These are phyloP conservation scores for Metroxylon sagu DNA, from an alignment of 176 grass and related monocot species.

Conservation along the genomic window DNA sequence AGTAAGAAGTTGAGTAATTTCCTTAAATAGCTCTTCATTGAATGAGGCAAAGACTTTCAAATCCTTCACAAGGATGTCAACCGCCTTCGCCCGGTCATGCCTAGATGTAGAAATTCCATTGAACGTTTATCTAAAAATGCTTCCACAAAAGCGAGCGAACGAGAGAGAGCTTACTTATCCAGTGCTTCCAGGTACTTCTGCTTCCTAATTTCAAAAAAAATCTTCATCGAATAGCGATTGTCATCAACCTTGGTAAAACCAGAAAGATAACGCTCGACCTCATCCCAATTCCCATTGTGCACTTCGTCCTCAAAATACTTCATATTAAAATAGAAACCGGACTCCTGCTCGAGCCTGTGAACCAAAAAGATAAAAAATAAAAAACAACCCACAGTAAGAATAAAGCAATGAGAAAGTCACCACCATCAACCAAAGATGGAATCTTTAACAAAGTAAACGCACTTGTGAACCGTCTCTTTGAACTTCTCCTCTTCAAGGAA, in stretches of 20 bases:
- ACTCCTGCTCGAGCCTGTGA: conserved; percentile 78
- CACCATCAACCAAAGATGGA: not conserved
- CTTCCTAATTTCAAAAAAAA: conserved; percentile 90
- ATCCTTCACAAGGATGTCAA: conserved; percentile 98
- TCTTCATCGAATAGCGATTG: conserved; percentile 82
- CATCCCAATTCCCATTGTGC: conserved; percentile 72
- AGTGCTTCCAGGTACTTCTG: conserved; percentile 85
- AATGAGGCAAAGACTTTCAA: conserved; percentile 96
- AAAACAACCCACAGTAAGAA: not conserved
- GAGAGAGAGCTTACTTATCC: conserved; percentile 51
- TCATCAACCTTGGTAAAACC: conserved; percentile 86
- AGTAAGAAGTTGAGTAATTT: conserved; percentile 93
- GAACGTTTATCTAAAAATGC: not conserved
- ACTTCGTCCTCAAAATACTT: conserved; percentile 87
- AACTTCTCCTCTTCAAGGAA: conserved; percentile 96
- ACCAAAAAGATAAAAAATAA: not conserved
- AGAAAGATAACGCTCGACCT: conserved; percentile 72
- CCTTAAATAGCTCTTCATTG: conserved; percentile 94
- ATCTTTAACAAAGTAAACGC: conserved; percentile 13
- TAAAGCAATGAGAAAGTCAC: not conserved
- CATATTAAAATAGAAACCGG: conserved; percentile 94
- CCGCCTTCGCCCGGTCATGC: conserved; percentile 92
- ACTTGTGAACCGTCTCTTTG: conserved; percentile 83
- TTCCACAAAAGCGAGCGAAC: not conserved
- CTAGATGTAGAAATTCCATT: conserved; percentile 26